These are phyloP conservation scores for Aureobasidium namibiae DNA, from an alignment of 2,329 filamentous ascomycete genomes.

Conservation along the genomic window DNA sequence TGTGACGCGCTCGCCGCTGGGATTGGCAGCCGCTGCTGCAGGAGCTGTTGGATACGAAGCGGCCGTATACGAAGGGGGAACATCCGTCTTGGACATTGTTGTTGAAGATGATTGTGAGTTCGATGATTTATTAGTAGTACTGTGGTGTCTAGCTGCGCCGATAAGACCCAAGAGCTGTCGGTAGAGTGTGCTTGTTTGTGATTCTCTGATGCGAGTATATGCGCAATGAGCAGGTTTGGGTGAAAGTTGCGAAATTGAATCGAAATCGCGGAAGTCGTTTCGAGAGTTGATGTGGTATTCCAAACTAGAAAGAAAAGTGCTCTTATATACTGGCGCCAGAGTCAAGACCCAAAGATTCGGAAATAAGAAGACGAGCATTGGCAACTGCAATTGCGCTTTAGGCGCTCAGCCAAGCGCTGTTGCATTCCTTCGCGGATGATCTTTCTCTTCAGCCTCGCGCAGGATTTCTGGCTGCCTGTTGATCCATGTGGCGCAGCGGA, in stretches of 20 bases:
- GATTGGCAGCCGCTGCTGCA: background rate
- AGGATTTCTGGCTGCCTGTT: background rate
- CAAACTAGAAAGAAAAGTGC: background rate
- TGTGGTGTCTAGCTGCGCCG: background rate
- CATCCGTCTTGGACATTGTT: background rate
- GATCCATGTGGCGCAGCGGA: background rate
- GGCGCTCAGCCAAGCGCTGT: background rate
- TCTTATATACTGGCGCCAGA: background rate
- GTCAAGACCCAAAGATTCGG: background rate
- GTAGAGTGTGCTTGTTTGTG: background rate
- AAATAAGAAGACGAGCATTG: background rate
- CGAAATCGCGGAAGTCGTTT: background rate
- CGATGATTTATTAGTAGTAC: background rate
- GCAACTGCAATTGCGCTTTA: background rate
- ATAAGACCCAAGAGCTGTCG: too few species aligned
- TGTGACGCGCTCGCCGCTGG: background rate
- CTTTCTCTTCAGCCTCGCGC: background rate
- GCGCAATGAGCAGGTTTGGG: background rate
- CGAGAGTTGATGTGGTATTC: background rate
- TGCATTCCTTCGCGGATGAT: background rate
- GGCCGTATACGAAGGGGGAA: background rate
- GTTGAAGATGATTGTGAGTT: background rate
- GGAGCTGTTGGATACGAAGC: background rate
- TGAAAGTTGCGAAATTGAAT: background rate
- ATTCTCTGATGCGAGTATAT: background rate